phyloP scores from a whole-genome alignment of 176 grass and related monocot genomes.

The Oryza officinalis region DNA sequence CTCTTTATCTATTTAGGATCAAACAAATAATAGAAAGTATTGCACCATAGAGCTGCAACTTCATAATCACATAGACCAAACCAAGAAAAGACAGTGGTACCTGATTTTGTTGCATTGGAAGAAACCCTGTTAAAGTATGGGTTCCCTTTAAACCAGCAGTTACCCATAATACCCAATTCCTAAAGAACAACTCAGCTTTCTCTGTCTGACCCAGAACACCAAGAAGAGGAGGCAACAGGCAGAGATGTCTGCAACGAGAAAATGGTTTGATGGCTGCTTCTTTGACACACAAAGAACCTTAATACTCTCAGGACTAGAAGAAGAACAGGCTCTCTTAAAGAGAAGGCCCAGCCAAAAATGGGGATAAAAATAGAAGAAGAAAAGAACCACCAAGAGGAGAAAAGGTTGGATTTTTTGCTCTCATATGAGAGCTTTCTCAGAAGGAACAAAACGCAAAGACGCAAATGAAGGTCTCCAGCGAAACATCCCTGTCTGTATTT shows the following conservation, averaged over 20 bases:
- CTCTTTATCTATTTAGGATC: not conserved
- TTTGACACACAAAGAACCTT: slow-evolving; percentile 1
- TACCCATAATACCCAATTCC: slow-evolving; percentile 53
- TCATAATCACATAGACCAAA: not conserved
- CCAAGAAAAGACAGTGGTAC: slow-evolving; percentile 45
- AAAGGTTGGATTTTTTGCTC: slow-evolving; percentile 13
- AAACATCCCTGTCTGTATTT: slow-evolving; percentile 39
- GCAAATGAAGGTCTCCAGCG: slow-evolving; percentile 32
- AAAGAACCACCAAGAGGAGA: not conserved
- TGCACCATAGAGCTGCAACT: not conserved
- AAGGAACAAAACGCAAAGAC: slow-evolving; percentile 25
- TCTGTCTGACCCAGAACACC: slow-evolving; percentile 31
- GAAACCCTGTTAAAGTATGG: slow-evolving; percentile 74
- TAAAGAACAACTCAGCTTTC: not conserved
- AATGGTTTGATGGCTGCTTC: slow-evolving; percentile 2
- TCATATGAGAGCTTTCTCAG: slow-evolving; percentile 36
- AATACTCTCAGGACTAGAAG: not conserved
- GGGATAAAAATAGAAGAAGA: not conserved
- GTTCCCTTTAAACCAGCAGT: slow-evolving; percentile 59
- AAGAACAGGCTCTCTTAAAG: slow-evolving; percentile 22
- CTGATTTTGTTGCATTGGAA: slow-evolving; percentile 77
- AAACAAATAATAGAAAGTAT: slow-evolving; percentile 6
- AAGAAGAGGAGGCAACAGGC: not conserved
- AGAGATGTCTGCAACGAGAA: slow-evolving; percentile 1
- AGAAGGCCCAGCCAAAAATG: slow-evolving; percentile 7